Base-by-base conservation (phyloP, 2,329 filamentous ascomycete species). In the Fusarium sp. region DNA sequence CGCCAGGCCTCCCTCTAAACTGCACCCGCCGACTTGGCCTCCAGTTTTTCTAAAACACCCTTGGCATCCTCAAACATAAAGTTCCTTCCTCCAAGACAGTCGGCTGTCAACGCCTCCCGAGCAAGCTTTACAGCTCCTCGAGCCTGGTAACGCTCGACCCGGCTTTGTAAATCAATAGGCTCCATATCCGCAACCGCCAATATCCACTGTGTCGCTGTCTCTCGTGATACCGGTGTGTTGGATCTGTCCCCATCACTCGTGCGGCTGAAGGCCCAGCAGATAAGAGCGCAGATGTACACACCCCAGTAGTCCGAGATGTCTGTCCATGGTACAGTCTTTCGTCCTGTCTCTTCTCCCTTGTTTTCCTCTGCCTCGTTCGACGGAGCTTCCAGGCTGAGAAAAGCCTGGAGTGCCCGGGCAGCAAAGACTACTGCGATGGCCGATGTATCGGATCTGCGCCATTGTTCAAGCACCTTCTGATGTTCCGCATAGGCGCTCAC, bases 201-300 rank as follows among this genome's bases (percentile, higher is more conserved):
- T 71, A 84, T 79, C 85, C 82, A 86, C 40, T 68, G 75, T 29
- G 81, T 63, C 27, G 81, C 80, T 22, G 79, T 77, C 56, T 75
- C 75, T 64, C 71, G 78, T 60, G 74, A 78, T 68, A 71, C 74
- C 49, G 69, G 56, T 44, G 70, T 72, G 29, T 51, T 71, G 44
- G 58, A 68, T 17, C 63, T 73, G 56, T 65, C 69, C 56, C 71
- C 67, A 67, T 72, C 78, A 40, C 73, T 72, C 10, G 70, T 67
- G 65, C 87, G 82, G 3, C 85, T 84, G 71, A 87, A 88, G 1
- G 88, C 88, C 89, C 89, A 91, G 81, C 87, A 90, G 71, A 91
- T 87, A 58, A 91, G 83, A 9, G 87, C 83, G 70, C 88, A 90
- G 9, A 88, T 85, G 74, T 91, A 90, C 57, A 90, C 75, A 35